A percentile compares a stretch with the other conserved stretches of the same genome.
phyloP scores from a whole-genome alignment of 2,329 filamentous ascomycete genomes.

The Phialophora macrospora region DNA sequence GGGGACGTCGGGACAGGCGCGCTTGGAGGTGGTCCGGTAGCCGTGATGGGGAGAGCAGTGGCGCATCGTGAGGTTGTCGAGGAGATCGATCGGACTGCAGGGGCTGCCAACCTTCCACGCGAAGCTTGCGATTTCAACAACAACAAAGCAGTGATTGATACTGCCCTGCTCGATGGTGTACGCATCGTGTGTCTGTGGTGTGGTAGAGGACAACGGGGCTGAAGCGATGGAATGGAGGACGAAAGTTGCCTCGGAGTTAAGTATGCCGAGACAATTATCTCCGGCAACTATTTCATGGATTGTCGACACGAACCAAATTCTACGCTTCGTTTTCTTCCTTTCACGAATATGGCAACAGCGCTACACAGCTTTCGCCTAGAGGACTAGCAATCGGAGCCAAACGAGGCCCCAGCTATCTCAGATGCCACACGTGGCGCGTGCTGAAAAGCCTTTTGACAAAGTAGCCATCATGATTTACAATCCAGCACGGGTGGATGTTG shows the following conservation, averaged over 20 bases:
- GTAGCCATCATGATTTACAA: background rate
- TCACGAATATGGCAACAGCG: background rate
- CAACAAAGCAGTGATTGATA: conserved; percentile 9
- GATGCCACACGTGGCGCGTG: background rate
- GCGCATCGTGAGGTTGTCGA: conserved; percentile 24
- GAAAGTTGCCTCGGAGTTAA: background rate
- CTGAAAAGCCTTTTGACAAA: background rate
- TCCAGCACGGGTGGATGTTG: background rate
- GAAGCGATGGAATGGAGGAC: background rate
- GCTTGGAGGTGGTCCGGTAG: conserved; percentile 64
- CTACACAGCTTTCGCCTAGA: background rate
- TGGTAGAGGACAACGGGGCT: background rate
- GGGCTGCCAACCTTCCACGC: conserved; percentile 15
- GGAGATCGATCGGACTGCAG: conserved; percentile 21
- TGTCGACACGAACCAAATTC: background rate
- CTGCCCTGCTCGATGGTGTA: conserved; percentile 11
- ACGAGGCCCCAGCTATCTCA: background rate
- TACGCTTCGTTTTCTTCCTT: background rate
- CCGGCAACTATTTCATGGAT: background rate
- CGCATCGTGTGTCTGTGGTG: conserved; percentile 21
- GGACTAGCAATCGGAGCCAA: background rate
- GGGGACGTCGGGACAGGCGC: conserved; percentile 58
- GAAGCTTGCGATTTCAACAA: conserved; percentile 8
- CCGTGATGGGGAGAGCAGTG: conserved; percentile 61
- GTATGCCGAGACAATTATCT: background rate